Base-by-base conservation (phyloP, 306 rosid genomes). In the Argentina anserina region DNA sequence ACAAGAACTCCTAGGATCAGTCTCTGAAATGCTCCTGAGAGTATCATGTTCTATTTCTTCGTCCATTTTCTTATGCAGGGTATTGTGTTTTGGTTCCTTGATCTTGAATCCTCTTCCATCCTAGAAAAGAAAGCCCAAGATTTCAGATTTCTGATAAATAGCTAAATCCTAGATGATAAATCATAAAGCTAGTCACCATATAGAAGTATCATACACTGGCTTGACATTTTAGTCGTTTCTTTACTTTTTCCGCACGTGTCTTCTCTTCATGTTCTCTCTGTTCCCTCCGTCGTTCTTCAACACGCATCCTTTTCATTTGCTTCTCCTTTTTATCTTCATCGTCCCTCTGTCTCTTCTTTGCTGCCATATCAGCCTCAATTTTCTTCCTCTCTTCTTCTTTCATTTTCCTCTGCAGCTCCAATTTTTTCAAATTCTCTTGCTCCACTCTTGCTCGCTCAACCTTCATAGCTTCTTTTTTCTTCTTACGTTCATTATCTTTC, bases 401-500 rank as follows among this genome's bases (percentile, higher is more conserved):
- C 75, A 47, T 83, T 83, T 83, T 91, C 77, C 76, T 94, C 81
- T 86, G 91, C 85, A 84, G 64, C 80, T 85, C 97, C 82, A 81
- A 21, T 78, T 79, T 92, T 84, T 65, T 87, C 65, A 83, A 28
- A 76, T 86, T 89, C 72, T 83, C 84, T 78, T 83, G 87, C 84
- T 84, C 96, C 41, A 81, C 56, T 82, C 82, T 86, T 69, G 86
- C 91, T 49, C 91, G 85, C 85, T 90, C 84, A 71, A 88, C 70
- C 80, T 78, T 84, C 80, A 89, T 52, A 25, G 90, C 92, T 77
- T 92, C 97, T 81, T 90, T 92, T 87, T 88, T 95, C 84, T 79
- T 81, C 86, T 90, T 90, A 75, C 97, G 96, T 71, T 95, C 99
- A 71, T 88, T 86, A 67, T 92, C 99, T 83, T 82, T 95, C 82